Base-by-base conservation (phyloP, 23 red algal genomes). In the Cyanidium caldarium region DNA sequence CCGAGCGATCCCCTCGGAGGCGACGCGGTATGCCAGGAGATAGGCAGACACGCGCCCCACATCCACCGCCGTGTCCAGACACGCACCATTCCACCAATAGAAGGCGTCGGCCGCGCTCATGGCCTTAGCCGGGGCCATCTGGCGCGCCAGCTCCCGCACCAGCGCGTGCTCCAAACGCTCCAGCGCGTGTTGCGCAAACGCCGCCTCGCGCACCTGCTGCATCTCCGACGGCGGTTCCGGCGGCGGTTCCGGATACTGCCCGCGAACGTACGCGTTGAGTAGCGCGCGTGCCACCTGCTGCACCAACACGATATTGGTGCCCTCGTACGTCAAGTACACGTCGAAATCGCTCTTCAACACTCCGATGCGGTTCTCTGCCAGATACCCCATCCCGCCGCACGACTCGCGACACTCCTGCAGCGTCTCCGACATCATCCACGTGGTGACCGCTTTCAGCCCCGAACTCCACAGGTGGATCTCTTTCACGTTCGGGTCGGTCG, bases 301-400 rank as follows among this genome's bases (percentile, higher is more conserved):
- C 65, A 87, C 34, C 43, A 96, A 75, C 2, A 96, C 91, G 23
- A 40, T 46, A 74, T 96, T 96, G 33, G 72, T 83, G 17, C 91
- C 91, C 34, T 96, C 91, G 72, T 86, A 96, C 23, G 84, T 96
- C 10, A 85, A 35, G 46, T 73, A 80, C 17, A 96, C 84, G 58
- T 96, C 85, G 17, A 69, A 73, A 68, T 80, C 76, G 30, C 67
- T 69, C 39, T 81, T 84, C 75, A 96, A 26, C 16, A 57, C 61
- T 3, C 73, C 91, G 33, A 96, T 96, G 31, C 70, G 45, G 45
- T 96, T 88, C 1, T 87, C 83, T 12, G 68, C 61, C 43, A 76
- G 79, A 40, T 88, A 88, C 1, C 83, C 91, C 45, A 84, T 79
- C 30, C 91, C 91, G 17, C 84, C 91, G 58, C 91, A 96, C 35